Percentiles rank a stretch among this genome's conserved stretches.
phyloP scores from a whole-genome alignment of 306 rosid species.

The Luffa acutangula region DNA sequence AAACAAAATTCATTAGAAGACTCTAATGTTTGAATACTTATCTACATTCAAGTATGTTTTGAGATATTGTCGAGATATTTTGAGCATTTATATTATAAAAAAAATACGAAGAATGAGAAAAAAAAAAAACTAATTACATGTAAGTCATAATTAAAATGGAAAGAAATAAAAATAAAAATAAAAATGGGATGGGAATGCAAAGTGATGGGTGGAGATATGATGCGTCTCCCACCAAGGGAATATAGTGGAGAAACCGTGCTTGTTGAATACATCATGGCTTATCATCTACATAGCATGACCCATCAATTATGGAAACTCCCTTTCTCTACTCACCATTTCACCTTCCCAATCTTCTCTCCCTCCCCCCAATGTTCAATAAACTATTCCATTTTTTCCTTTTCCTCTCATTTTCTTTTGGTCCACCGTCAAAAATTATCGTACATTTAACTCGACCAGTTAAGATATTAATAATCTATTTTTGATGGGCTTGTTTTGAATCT shows the following conservation, averaged over 20 bases:
- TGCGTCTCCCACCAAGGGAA: neutral
- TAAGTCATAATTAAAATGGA: no score
- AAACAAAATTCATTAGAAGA: no score
- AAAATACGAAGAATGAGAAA: no score
- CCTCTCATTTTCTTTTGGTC: neutral
- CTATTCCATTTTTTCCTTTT: no score
- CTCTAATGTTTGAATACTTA: neutral
- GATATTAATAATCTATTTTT: no score
- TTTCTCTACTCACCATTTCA: neutral
- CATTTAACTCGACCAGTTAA: no score
- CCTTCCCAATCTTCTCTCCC: neutral
- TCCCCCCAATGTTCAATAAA: neutral
- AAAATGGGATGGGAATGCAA: neutral
- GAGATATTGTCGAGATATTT: no score
- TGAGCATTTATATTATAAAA: no score
- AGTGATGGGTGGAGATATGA: neutral
- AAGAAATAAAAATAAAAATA: no score
- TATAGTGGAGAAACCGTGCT: neutral
- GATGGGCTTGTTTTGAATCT: no score
- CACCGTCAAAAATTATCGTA: neutral
- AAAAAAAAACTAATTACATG: no score
- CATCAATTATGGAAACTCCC: slow-evolving; percentile 12
- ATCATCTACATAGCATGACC: slow-evolving; percentile 25
- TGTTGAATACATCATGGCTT: neutral
- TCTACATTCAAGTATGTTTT: neutral